These are phyloP conservation scores for Penicillium thymicola DNA, from an alignment of 2,329 filamentous ascomycete species.

Conservation along the genomic window DNA sequence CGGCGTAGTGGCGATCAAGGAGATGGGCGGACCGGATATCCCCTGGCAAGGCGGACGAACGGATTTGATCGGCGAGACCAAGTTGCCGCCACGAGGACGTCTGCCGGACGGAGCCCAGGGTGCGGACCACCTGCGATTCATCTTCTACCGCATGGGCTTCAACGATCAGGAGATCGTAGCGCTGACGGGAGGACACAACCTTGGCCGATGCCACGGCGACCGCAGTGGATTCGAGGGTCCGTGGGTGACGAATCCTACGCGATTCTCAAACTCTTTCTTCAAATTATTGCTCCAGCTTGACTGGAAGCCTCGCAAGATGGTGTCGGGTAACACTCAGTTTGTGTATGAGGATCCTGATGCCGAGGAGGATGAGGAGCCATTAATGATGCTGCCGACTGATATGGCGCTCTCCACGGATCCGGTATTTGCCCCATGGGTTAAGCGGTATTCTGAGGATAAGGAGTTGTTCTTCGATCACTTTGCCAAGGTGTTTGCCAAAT, in stretches of 20 bases:
- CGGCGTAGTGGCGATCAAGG: slow-evolving; percentile 56
- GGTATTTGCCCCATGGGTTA: slow-evolving; percentile 55
- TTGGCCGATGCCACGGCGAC: slow-evolving; percentile 56
- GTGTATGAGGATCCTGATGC: slow-evolving; percentile 57
- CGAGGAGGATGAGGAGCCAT: slow-evolving; percentile 48
- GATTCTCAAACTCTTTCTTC: slow-evolving; percentile 59
- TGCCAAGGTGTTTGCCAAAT: slow-evolving; percentile 55
- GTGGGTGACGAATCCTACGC: slow-evolving; percentile 60
- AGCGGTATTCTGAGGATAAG: slow-evolving; percentile 59
- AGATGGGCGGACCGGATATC: slow-evolving; percentile 59
- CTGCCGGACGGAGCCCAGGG: slow-evolving; percentile 55
- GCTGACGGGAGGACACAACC: slow-evolving; percentile 54
- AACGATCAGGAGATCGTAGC: slow-evolving; percentile 60
- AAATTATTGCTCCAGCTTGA: slow-evolving; percentile 50
- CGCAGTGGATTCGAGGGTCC: slow-evolving; percentile 57
- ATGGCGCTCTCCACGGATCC: slow-evolving; percentile 56
- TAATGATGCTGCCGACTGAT: slow-evolving; percentile 67
- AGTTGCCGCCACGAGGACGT: slow-evolving; percentile 57
- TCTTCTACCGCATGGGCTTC: slow-evolving; percentile 61
- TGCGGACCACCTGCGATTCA: slow-evolving; percentile 53
- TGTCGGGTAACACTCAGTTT: slow-evolving; percentile 56
- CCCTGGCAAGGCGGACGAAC: slow-evolving; percentile 58
- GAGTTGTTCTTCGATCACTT: slow-evolving; percentile 62
- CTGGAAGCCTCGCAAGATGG: slow-evolving; percentile 54
- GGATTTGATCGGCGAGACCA: slow-evolving; percentile 60